Evolutionary conservation across 495 filamentous ascomycete species (phyloP).

Genomic region (Penicillium lividum): DNA sequence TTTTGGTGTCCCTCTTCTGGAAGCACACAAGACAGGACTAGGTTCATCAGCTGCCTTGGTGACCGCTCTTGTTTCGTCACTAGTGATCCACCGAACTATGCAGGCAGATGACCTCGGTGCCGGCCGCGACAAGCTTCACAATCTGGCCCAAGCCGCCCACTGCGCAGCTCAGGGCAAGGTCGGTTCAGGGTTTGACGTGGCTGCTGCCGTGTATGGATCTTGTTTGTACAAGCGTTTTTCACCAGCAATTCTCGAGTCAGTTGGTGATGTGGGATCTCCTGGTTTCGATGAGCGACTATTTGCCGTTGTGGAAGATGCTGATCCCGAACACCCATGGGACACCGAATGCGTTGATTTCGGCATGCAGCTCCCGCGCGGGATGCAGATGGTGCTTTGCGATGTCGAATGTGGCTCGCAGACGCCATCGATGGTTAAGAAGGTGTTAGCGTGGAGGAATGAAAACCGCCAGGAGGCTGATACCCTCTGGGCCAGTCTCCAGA

Average conservation of each 20-base stretch:
- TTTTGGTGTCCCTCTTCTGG: constrained; percentile 71
- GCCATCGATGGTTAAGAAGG: constrained; percentile 90
- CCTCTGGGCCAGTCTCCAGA: constrained; percentile 74
- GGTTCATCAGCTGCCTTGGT: constrained; percentile 95
- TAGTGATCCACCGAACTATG: constrained; percentile 77
- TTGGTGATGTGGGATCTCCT: constrained; percentile 62
- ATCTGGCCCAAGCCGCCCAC: constrained; percentile 89
- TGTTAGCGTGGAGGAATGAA: constrained; percentile 76
- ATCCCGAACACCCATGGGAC: constrained; percentile 66
- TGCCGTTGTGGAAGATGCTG: constrained; percentile 61
- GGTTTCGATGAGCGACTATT: constrained; percentile 68
- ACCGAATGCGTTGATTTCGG: constrained; percentile 65
- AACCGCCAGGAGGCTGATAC: constrained; percentile 64
- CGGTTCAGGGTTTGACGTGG: constrained; percentile 96
- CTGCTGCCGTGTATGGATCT: constrained; percentile 85
- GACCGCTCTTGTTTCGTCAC: constrained; percentile 80
- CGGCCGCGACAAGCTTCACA: constrained; percentile 67
- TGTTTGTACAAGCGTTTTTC: constrained; percentile 91
- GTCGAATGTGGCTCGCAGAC: constrained; percentile 94
- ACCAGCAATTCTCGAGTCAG: constrained; percentile 64
- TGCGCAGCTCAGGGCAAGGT: constrained; percentile 97
- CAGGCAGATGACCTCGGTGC: constrained; percentile 58
- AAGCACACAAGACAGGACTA: constrained; percentile 93
- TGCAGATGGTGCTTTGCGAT: constrained; percentile 86
- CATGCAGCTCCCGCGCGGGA: constrained; percentile 63